phyloP scores from a whole-genome alignment of 2,329 filamentous ascomycete species.

The Sporothrix sp. region DNA sequence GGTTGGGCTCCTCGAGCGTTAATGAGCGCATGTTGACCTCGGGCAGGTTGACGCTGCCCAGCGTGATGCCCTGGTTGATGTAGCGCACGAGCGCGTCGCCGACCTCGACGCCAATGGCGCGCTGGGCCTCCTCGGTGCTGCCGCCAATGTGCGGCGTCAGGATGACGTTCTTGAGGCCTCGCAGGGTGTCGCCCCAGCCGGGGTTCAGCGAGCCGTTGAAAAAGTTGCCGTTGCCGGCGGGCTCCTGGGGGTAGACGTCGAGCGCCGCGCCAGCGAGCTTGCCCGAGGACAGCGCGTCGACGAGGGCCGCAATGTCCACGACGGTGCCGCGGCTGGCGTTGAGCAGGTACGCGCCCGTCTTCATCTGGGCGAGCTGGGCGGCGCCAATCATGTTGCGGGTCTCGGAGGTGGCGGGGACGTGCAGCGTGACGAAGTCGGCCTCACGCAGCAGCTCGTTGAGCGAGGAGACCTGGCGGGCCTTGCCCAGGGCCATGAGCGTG shows the following conservation, averaged over 20 bases:
- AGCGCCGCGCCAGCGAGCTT: slow-evolving; percentile 91
- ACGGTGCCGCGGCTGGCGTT: slow-evolving; percentile 92
- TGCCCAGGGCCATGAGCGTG: slow-evolving; percentile 90
- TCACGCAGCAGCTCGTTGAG: slow-evolving; percentile 66
- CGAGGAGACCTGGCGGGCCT: slow-evolving; percentile 69
- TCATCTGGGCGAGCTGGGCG: slow-evolving; percentile 77
- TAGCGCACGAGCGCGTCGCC: slow-evolving; percentile 80
- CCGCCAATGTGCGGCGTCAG: slow-evolving; percentile 95
- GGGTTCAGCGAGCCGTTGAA: slow-evolving; percentile 75
- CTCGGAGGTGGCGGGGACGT: slow-evolving; percentile 88
- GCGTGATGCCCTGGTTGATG: slow-evolving; percentile 87
- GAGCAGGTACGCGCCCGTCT: slow-evolving; percentile 84
- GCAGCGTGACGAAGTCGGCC: slow-evolving; percentile 87
- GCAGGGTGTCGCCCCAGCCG: slow-evolving; percentile 72
- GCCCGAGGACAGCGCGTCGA: slow-evolving; percentile 75
- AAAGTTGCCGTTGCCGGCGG: slow-evolving; percentile 87
- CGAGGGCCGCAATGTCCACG: slow-evolving; percentile 85
- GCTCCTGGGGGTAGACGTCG: slow-evolving; percentile 92
- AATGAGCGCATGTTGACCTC: slow-evolving; percentile 85
- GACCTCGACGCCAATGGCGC: slow-evolving; percentile 91
- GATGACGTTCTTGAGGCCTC: slow-evolving; percentile 81
- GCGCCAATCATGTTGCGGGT: slow-evolving; percentile 87
- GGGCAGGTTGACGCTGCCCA: slow-evolving; percentile 94
- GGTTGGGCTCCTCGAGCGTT: slow-evolving; percentile 79
- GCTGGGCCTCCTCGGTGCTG: slow-evolving; percentile 94